Evolutionary conservation across 2,329 filamentous ascomycete genomes (phyloP), one percentile per base, ranked within the genome.

Genomic region (Fusarium sacchari): DNA sequence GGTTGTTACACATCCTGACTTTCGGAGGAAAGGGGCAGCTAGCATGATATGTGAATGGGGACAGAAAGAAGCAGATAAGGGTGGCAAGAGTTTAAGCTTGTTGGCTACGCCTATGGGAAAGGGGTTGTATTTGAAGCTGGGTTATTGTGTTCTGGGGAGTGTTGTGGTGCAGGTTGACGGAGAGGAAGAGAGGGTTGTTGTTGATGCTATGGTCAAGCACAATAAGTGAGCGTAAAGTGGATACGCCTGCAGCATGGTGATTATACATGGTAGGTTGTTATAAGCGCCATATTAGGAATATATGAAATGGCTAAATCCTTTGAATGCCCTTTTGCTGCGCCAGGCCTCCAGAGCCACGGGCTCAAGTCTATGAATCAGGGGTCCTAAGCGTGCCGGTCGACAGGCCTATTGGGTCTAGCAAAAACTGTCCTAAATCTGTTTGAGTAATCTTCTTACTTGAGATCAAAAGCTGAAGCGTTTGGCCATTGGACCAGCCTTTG

Each of bases 11-110:
- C 63, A 67, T 14, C 49, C 66, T 7, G 56, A 42, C 6, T 69
- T 62, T 36, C 42, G 57, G 2, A 15, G 43, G 6, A 44, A 24
- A 9, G 56, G 64, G 2, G 64, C 66, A 28, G 49, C 34, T 9
- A 52, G 42, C 13, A 68, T 68, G 64, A 34, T 69, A 1, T 68
- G 57, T 12, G 26, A 68, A 34, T 69, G 43, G 66, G 53, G 64
- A 10, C 58, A 55, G 18, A 28, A 68, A 4, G 49, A 67, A 6
- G 55, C 49, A 5, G 5, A 37, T 0, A 34, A 24, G 5, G 43
- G n/a, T 11, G 26, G 40, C 5, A 40, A 40, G 7, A 24, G 34
- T 4, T 20, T 67, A 14, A 52, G 36, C 3, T 24, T 63, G 17
- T 28, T 60, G 2, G 50, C 57, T n/a, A 69, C 56, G 1, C 43